Conservation (phyloP, 306 rosid genomes). For the Vigna mungo region DNA sequence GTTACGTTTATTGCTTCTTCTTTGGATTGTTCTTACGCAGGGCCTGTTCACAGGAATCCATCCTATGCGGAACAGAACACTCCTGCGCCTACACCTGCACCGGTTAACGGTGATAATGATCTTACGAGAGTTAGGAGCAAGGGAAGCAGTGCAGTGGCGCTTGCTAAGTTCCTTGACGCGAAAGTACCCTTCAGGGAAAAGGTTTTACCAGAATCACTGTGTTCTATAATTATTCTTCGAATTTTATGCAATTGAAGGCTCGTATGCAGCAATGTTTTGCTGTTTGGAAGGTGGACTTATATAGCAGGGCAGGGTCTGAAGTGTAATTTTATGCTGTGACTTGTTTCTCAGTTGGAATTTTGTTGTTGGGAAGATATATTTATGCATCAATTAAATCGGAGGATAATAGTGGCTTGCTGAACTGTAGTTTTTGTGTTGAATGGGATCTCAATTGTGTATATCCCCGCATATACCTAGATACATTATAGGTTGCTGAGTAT, state of each 20-base stretch:
- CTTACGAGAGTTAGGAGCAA: conserved; percentile 39
- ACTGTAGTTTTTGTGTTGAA: background rate
- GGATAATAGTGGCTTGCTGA: background rate
- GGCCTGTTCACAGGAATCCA: conserved; percentile 48
- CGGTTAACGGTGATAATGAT: conserved; percentile 32
- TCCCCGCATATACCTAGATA: background rate
- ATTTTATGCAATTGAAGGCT: conserved; percentile 1
- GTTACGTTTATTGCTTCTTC: conserved; percentile 32
- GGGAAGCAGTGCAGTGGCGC: conserved; percentile 36
- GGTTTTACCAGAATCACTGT: conserved; percentile 53
- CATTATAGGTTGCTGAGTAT: background rate
- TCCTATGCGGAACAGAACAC: conserved; percentile 32
- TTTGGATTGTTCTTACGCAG: conserved; percentile 54
- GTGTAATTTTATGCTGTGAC: background rate
- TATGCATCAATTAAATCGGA: background rate
- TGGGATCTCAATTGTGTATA: background rate
- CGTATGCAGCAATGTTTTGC: background rate
- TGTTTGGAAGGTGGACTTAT: background rate
- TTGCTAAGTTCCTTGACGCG: conserved; percentile 62
- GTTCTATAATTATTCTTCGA: background rate
- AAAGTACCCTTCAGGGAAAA: conserved; percentile 71
- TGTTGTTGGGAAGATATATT: background rate
- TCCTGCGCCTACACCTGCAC: conserved; percentile 7
- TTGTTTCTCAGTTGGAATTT: background rate
- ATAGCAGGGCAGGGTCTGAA: background rate